These are phyloP conservation scores for Dendrobium huoshanense DNA, from an alignment of 106 monocot species.

Conservation along the genomic window DNA sequence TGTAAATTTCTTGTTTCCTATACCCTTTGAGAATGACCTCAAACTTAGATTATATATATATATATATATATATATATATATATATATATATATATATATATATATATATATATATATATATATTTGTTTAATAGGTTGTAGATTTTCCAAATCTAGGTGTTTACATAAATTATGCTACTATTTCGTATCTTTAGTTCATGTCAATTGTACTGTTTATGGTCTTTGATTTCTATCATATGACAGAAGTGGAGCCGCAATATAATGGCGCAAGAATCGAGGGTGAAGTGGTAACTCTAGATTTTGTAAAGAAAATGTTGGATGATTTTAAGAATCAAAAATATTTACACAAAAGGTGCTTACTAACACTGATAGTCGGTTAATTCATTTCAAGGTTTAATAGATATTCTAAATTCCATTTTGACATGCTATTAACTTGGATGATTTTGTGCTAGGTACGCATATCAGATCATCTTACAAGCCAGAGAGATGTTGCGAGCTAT, in stretches of 20 bases:
- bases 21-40: not conserved
- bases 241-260: slow-evolving; percentile 91
- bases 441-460: slow-evolving; percentile 65
- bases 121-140: not conserved
- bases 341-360: slow-evolving; percentile 71
- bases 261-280: slow-evolving; percentile 93
- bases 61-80: too few relatives aligned
- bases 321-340: slow-evolving; percentile 84
- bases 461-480: slow-evolving; percentile 74
- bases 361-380: not conserved
- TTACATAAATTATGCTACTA: not conserved
- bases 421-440: not conserved
- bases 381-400: not conserved
- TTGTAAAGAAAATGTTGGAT: slow-evolving; percentile 93
- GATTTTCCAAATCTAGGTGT: not conserved
- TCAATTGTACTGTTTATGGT: not conserved
- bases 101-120: not conserved
- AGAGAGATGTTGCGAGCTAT: slow-evolving; percentile 51
- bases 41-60: not conserved
- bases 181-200: slow-evolving; percentile 1
- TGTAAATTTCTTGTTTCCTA: not conserved
- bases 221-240: not conserved
- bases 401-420: not conserved
- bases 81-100: not conserved
- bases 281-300: slow-evolving; percentile 72